Evolutionary conservation across 2,329 filamentous ascomycete species (phyloP).

Genomic region (Colletotrichum australisinense): DNA sequence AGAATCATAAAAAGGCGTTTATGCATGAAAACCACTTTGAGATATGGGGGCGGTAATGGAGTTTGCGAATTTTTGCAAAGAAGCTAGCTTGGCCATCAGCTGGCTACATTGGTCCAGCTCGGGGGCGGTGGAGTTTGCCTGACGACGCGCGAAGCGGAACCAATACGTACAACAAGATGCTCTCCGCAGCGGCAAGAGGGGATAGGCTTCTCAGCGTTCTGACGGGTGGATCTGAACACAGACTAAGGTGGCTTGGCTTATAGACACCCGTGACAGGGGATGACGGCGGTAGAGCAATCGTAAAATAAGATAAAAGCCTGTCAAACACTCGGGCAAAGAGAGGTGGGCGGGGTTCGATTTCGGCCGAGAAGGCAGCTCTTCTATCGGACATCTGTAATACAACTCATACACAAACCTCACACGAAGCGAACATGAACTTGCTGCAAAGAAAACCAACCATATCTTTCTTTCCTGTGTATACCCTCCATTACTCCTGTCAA

Average conservation of each 20-base stretch:
- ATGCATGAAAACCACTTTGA: constrained; percentile 12
- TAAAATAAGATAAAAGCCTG: background rate
- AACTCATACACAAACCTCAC: constrained; percentile 1
- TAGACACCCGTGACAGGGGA: background rate
- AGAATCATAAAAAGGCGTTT: constrained; percentile 26
- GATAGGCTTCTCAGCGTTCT: background rate
- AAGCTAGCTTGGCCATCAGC: constrained; percentile 4
- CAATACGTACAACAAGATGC: background rate
- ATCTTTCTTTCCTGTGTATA: constrained; percentile 11
- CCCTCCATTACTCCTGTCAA: constrained; percentile 28
- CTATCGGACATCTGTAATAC: background rate
- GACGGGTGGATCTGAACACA: background rate
- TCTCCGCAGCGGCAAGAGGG: background rate
- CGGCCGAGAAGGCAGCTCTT: background rate
- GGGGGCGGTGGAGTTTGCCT: constrained; percentile 1
- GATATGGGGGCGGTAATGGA: constrained; percentile 27
- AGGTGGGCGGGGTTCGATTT: background rate
- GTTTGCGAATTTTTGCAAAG: constrained; percentile 24
- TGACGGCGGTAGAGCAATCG: background rate
- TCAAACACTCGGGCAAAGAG: background rate
- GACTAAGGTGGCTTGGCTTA: constrained; percentile 5
- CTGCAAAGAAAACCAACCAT: background rate
- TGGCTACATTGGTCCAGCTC: background rate
- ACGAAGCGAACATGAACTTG: background rate
- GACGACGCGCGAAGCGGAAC: background rate